These are phyloP conservation scores for Cylindrotheca closterium DNA, from an alignment of 108 stramenopile genomes.

Conservation along the genomic window DNA sequence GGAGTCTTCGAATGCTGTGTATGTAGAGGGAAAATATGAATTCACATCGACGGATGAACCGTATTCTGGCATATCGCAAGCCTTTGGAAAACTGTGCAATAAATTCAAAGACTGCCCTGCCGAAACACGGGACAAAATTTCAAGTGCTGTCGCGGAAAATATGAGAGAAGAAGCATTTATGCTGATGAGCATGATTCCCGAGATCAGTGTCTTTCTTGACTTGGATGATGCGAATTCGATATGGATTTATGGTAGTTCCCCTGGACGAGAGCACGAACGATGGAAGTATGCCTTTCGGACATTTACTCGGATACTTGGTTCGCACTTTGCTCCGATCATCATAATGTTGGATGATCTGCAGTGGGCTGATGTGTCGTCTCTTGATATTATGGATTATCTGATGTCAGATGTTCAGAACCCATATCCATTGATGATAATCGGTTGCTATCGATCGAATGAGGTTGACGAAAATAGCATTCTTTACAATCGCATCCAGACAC, in stretches of 20 bases:
- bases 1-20: background rate
- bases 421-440: constrained; percentile 36
- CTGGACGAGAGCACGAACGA: background rate
- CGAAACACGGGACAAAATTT: background rate
- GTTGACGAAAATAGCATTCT: constrained; percentile 24
- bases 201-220: background rate
- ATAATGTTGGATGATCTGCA: constrained; percentile 30
- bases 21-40: constrained; percentile 6
- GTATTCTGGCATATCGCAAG: background rate
- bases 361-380: constrained; percentile 31
- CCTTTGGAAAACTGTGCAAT: constrained; percentile 7
- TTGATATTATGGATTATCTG: constrained; percentile 22
- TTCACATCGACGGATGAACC: background rate
- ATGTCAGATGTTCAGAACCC: background rate
- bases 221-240: no score
- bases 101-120: background rate
- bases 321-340: constrained; percentile 11
- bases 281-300: constrained; percentile 11
- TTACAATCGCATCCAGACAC: background rate
- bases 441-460: constrained; percentile 53
- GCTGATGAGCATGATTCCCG: constrained; percentile 8
- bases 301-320: background rate
- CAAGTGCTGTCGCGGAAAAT: background rate
- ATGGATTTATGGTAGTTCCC: background rate
- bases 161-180: background rate